Evolutionary conservation across 2,329 filamentous ascomycete genomes (phyloP), one percentile per base, ranked within the genome.

Genomic region (Botrytis elliptica): DNA sequence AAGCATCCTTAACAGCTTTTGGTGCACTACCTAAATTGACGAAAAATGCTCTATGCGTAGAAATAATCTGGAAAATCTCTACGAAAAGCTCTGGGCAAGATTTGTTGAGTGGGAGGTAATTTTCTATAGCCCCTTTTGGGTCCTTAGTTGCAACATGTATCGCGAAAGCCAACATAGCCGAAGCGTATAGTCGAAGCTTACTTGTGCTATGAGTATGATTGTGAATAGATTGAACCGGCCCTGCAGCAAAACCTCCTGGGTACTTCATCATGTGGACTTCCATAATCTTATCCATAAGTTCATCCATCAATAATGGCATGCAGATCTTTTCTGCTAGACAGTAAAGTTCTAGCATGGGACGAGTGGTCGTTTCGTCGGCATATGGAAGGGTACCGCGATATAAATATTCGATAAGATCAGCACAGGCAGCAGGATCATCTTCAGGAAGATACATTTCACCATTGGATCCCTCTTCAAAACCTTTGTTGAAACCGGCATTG

Each of bases 381-480:
- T 55, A 6, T n/a, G 68, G 74, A 38, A 74, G 38, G 1, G 20
- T 22, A 1, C 40, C 66, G 16, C 46, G 63, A 68, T 71, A 73
- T 1, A 75, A 18, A 3, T 46, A 73, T 33, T 62, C 60, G n/a
- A 74, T 62, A 0, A 75, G 42, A 29, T 55, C 22, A 22, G 46
- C 25, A 14, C 70, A 12, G 14, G 44, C 8, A 18, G 49, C 57
- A 18, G 62, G 36, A 67, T 71, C n/a, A 29, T 75, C 73, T n/a
- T 77, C 72, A 8, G 72, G 62, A 20, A 77, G 49, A 33, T 55
- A 52, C 22, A 75, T 73, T 9, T 42, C 42, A 6, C 70, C 66
- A 4, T 46, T 25, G 9, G 1, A 4, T 16, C 65, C 46, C 22
- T 74, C 74, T 44, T 66, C 20, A 18, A 66, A 75, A 2, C 40